A percentile compares a stretch with the other conserved stretches of the same genome.
Evolutionary conservation across 176 grass and related monocot genomes (phyloP).

Genomic region (Zizania latifolia): DNA sequence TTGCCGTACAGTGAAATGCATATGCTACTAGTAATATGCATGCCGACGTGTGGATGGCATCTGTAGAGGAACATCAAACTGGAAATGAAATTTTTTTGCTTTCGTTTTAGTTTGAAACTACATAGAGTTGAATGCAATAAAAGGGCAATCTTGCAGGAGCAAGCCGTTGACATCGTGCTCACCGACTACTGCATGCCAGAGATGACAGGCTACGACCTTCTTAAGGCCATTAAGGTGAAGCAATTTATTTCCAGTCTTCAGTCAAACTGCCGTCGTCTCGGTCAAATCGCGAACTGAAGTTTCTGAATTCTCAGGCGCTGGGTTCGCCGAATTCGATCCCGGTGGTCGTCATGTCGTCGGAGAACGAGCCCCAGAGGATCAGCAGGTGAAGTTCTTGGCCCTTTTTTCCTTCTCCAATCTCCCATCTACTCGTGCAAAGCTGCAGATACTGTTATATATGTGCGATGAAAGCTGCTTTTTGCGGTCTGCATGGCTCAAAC

Average conservation of each 20-base stretch:
- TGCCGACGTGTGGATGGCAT: background rate
- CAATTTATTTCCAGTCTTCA: background rate
- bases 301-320: constrained; percentile 45
- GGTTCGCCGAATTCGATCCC: constrained; percentile 62
- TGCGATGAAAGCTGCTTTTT: constrained; percentile 25
- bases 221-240: constrained; percentile 77
- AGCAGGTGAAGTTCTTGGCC: constrained; percentile 51
- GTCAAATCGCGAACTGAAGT: background rate
- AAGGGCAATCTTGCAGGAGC: constrained; percentile 31
- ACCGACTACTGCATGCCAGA: constrained; percentile 98
- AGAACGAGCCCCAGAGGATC: constrained; percentile 89
- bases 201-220: constrained; percentile 95
- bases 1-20: background rate
- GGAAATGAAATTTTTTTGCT: background rate
- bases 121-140: background rate
- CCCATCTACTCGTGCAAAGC: constrained; percentile 6
- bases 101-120: background rate
- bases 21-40: too few species aligned
- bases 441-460: constrained; percentile 14
- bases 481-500: background rate
- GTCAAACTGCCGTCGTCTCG: too few species aligned
- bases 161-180: constrained; percentile 70
- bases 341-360: constrained; percentile 91
- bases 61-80: background rate
- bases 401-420: background rate